A percentile compares a stretch with the other conserved stretches of the same genome.
phyloP scores from a whole-genome alignment of 805 yeast species.

The Grigorovia humatica region DNA sequence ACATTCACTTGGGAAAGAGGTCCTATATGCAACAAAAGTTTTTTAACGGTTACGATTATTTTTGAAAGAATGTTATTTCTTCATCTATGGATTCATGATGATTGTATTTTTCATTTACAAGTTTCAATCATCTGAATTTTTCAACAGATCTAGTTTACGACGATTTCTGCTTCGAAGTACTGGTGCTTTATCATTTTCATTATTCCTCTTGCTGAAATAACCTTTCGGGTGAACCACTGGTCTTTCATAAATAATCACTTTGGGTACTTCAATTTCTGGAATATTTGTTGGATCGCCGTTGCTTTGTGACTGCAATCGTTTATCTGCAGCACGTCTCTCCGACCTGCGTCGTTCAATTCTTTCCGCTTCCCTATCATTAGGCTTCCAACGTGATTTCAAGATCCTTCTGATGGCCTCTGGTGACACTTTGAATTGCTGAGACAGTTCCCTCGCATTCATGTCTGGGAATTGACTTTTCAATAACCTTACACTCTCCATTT shows the following conservation, averaged over 20 bases:
- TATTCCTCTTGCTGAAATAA: background rate
- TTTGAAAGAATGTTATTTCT: background rate
- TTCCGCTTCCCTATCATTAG: constrained; percentile 42
- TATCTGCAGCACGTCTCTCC: constrained; percentile 35
- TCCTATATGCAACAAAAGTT: too few species aligned
- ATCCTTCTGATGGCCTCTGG: constrained; percentile 80
- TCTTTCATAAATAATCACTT: background rate
- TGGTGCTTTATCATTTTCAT: background rate
- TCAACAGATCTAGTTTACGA: background rate
- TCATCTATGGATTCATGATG: background rate
- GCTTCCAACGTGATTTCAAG: constrained; percentile 66
- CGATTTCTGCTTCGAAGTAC: background rate
- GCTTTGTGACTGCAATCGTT: constrained; percentile 8
- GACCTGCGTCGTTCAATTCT: constrained; percentile 43
- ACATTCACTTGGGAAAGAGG: too few species aligned
- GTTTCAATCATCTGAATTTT: background rate
- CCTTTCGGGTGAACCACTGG: background rate
- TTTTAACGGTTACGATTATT: too few species aligned
- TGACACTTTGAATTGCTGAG: constrained; percentile 55
- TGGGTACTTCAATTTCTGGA: background rate
- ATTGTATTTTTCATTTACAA: background rate
- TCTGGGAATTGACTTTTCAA: constrained; percentile 50
- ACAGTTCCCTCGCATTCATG: constrained; percentile 48
- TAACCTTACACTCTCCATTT: constrained; percentile 53
- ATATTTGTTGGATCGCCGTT: background rate